A percentile compares a stretch with the other conserved stretches of the same genome.
Conservation (phyloP, 768 basidiomycete genomes). For the Serendipita sp. region DNA sequence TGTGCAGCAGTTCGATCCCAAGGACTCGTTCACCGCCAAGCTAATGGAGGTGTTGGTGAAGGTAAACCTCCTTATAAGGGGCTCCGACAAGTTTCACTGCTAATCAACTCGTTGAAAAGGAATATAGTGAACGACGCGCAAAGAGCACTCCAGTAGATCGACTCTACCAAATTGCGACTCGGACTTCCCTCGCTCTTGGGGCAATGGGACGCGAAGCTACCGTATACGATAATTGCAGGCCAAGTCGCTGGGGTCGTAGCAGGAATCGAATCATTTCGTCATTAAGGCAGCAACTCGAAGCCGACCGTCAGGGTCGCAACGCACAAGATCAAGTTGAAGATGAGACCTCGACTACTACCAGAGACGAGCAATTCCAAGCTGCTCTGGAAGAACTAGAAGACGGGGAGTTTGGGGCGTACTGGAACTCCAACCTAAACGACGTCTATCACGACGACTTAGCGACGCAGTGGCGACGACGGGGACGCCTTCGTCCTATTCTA, state of each 20-base stretch:
- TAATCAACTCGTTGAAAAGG: background rate
- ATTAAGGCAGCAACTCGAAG: background rate
- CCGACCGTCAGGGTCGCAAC: background rate
- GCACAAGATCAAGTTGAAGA: background rate
- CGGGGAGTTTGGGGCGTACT: slow-evolving; percentile 4
- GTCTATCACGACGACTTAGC: background rate
- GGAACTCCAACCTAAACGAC: background rate
- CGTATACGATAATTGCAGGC: background rate
- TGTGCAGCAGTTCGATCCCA: background rate
- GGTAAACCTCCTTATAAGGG: background rate
- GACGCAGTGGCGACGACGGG: background rate
- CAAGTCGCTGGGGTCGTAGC: background rate
- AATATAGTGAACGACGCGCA: background rate
- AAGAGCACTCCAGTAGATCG: background rate
- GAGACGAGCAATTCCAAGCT: background rate
- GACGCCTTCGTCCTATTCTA: background rate
- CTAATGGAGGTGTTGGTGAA: slow-evolving; percentile 1
- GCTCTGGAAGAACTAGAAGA: background rate
- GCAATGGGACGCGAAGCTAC: background rate
- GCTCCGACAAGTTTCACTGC: background rate
- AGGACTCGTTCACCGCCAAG: slow-evolving; percentile 1
- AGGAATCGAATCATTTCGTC: background rate
- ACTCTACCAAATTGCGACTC: background rate
- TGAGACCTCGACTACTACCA: background rate
- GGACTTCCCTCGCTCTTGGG: background rate